These are phyloP conservation scores for Choricystis sp. DNA, from an alignment of 139 green algal genomes.

Conservation along the genomic window DNA sequence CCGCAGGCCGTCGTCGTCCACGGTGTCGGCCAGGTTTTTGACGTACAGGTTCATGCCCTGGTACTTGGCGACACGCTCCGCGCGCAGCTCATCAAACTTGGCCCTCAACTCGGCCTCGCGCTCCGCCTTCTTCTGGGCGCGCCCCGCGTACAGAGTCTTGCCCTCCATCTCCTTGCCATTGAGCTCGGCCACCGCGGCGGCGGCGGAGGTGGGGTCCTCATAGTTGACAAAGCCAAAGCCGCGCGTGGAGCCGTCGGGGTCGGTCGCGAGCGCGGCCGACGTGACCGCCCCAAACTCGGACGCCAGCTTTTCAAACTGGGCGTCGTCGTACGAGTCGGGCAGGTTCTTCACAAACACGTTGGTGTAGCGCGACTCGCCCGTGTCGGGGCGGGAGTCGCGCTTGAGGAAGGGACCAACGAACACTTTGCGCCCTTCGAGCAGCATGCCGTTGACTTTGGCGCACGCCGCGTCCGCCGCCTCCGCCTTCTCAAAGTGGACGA, in stretches of 20 bases:
- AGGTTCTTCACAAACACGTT: slow-evolving; percentile 94
- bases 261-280: slow-evolving; percentile 52
- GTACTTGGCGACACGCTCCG: slow-evolving; percentile 59
- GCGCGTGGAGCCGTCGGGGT: slow-evolving; percentile 47
- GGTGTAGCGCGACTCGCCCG: slow-evolving; percentile 51
- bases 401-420: slow-evolving; percentile 71
- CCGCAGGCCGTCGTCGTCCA: slow-evolving; percentile 52
- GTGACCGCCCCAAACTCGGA: slow-evolving; percentile 50
- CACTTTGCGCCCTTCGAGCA: slow-evolving; percentile 52
- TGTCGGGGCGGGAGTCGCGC: slow-evolving; percentile 38
- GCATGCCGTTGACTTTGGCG: slow-evolving; percentile 61
- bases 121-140: slow-evolving; percentile 86
- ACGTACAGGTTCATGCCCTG: slow-evolving; percentile 87
- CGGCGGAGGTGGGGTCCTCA: slow-evolving; percentile 42
- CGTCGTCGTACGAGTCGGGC: slow-evolving; percentile 31
- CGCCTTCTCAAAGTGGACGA: slow-evolving; percentile 82
- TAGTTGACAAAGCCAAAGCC: slow-evolving; percentile 93
- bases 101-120: slow-evolving; percentile 44
- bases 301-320: slow-evolving; percentile 51
- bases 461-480: slow-evolving; percentile 61
- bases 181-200: slow-evolving; percentile 52
- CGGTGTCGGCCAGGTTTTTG: slow-evolving; percentile 73
- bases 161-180: slow-evolving; percentile 58
- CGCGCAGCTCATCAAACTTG: slow-evolving; percentile 45
- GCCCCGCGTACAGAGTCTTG: slow-evolving; percentile 32